Evolutionary conservation across 495 filamentous ascomycete species (phyloP).

Genomic region (Xylaria telfairii): DNA sequence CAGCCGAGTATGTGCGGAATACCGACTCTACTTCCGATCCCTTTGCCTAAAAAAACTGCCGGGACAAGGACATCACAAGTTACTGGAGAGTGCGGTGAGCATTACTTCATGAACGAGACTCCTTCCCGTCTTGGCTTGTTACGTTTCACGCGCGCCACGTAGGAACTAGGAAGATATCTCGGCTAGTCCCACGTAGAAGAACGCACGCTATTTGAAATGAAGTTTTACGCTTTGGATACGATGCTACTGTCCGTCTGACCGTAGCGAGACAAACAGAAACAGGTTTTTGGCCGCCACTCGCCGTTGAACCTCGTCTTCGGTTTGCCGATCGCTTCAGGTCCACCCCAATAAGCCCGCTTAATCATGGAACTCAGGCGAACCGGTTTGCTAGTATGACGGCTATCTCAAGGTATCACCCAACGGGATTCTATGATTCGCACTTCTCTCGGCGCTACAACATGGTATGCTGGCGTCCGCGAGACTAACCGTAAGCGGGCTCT

Average conservation of each 20-base stretch:
- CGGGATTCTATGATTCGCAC: not conserved
- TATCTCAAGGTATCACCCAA: not conserved
- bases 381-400: not conserved
- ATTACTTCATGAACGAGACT: not conserved
- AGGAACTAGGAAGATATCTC: not conserved
- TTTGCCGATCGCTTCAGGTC: not conserved
- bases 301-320: not conserved
- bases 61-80: not conserved
- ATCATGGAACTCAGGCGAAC: not conserved
- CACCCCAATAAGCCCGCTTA: not conserved
- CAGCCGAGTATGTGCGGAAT: constrained; percentile 45
- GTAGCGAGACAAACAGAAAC: constrained; percentile 1
- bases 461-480: not conserved
- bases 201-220: constrained; percentile 9
- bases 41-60: constrained; percentile 34
- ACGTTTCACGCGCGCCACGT: constrained; percentile 8
- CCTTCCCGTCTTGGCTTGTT: constrained; percentile 15
- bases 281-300: constrained; percentile 6
- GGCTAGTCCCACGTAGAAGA: not conserved
- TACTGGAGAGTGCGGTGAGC: constrained; percentile 8
- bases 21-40: constrained; percentile 44
- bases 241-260: not conserved
- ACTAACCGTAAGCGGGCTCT: not conserved
- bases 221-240: constrained; percentile 13
- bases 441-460: not conserved